Percentiles rank a stretch among this genome's conserved stretches.
phyloP scores from a whole-genome alignment of 1,284 basidiomycete species.

The Coniferiporia weirii region DNA sequence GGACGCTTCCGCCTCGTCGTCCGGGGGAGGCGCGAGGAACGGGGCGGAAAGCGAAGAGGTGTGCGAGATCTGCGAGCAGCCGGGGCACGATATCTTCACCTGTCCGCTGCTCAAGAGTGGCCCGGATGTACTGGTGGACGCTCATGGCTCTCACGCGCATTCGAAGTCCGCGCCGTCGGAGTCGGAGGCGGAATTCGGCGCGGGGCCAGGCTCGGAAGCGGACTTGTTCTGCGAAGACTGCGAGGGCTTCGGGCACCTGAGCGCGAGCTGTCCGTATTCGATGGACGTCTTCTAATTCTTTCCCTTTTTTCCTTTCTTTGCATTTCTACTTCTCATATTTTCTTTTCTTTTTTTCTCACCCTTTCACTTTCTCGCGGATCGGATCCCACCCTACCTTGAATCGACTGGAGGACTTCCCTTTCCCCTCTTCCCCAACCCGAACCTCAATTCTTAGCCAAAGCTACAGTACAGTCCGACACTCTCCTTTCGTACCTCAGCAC shows the following conservation, averaged over 20 bases:
- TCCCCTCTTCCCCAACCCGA: too few species aligned
- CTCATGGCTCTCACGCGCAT: too few species aligned
- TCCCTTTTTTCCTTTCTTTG: background rate
- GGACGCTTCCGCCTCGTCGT: constrained; percentile 6
- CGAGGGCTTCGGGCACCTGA: constrained; percentile 64
- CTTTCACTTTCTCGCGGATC: too few species aligned
- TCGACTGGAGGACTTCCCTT: too few species aligned
- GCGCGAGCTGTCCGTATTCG: constrained; percentile 72
- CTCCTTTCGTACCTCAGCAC: too few species aligned
- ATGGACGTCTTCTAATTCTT: constrained; percentile 64
- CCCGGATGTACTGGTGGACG: background rate
- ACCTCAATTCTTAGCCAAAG: too few species aligned
- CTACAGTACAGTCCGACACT: too few species aligned
- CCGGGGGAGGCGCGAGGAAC: constrained; percentile 15
- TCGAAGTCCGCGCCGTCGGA: constrained; percentile 2
- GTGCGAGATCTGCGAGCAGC: constrained; percentile 81
- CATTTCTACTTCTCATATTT: background rate
- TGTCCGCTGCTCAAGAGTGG: constrained; percentile 59
- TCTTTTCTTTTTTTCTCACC: background rate
- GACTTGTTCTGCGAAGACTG: constrained; percentile 71
- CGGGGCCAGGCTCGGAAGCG: constrained; percentile 19
- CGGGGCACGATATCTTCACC: constrained; percentile 78
- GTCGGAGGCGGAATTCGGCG: background rate
- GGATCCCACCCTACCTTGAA: too few species aligned
- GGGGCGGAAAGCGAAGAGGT: constrained; percentile 31